phyloP scores from a whole-genome alignment of 306 rosid species.

The Cyclanthera cordifolia region DNA sequence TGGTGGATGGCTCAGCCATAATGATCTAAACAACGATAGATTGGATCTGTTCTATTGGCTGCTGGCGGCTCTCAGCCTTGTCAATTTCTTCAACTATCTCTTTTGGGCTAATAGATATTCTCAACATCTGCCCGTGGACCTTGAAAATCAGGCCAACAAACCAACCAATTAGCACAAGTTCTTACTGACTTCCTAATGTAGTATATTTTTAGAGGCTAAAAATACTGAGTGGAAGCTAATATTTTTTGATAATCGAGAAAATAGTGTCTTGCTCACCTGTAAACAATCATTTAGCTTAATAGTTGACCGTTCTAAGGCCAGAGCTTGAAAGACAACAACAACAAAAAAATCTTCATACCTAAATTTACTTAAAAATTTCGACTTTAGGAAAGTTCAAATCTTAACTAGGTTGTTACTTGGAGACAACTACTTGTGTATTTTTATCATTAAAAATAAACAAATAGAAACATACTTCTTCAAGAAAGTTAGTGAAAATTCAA shows the following conservation, averaged over 20 bases:
- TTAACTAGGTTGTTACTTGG: too few species aligned
- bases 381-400: too few species aligned
- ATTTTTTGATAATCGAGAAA: too few species aligned
- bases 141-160: conserved; percentile 19
- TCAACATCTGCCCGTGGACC: conserved; percentile 3
- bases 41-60: conserved; percentile 53
- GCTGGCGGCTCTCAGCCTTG: conserved; percentile 39
- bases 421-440: too few species aligned
- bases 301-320: too few species aligned
- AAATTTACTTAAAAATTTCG: too few species aligned
- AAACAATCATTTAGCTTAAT: too few species aligned
- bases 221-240: not conserved
- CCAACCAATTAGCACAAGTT: not conserved
- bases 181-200: not conserved
- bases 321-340: too few species aligned
- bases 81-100: conserved; percentile 43
- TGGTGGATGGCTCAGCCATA: conserved; percentile 43
- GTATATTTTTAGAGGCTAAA: not conserved
- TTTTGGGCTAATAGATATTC: conserved; percentile 42
- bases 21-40: conserved; percentile 43
- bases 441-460: too few species aligned
- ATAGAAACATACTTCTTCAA: not conserved
- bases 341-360: too few species aligned
- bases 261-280: too few species aligned
- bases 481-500: not conserved